Conservation (phyloP, 139 green algal species). For the Pleodorina starrii region DNA sequence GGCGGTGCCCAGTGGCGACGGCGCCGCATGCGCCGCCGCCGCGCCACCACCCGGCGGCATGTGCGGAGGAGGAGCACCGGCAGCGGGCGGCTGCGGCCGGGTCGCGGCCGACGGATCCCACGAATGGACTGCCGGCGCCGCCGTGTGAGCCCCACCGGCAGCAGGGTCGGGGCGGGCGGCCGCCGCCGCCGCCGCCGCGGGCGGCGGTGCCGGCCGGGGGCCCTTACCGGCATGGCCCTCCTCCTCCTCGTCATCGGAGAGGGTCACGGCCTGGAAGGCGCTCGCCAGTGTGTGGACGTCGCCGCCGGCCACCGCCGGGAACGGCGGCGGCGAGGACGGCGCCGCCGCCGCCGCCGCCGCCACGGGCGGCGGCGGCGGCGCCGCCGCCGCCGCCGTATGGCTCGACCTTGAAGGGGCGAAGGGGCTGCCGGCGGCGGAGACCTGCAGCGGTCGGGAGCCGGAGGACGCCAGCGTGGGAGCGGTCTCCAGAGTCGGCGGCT, state of each 20-base stretch:
- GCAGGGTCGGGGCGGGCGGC: too few species aligned
- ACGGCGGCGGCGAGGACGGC: not conserved
- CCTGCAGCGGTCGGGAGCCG: not conserved
- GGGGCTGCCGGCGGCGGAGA: not conserved
- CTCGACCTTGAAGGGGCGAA: too few species aligned
- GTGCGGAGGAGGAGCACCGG: too few species aligned
- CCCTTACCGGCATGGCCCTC: not conserved
- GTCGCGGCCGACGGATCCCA: too few species aligned
- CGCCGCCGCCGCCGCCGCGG: not conserved
- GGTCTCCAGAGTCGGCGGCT: not conserved
- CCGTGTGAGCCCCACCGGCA: too few species aligned
- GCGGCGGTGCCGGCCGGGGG: not conserved
- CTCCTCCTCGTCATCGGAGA: conserved; percentile 12
- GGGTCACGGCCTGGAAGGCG: not conserved
- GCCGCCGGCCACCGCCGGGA: not conserved
- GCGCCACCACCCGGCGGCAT: too few species aligned
- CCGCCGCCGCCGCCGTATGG: too few species aligned
- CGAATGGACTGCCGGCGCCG: too few species aligned
- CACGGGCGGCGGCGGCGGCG: too few species aligned
- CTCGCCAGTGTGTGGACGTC: not conserved
- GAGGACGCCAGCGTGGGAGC: conserved; percentile 4
- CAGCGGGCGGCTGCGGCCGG: too few species aligned
- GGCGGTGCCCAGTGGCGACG: not conserved
- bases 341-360: not conserved
- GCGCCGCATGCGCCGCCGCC: too few species aligned